Percentiles rank a stretch among this genome's conserved stretches.
These are phyloP conservation scores for Globisporangium okanoganense DNA, from an alignment of 352 stramenopile genomes.

Conservation along the genomic window DNA sequence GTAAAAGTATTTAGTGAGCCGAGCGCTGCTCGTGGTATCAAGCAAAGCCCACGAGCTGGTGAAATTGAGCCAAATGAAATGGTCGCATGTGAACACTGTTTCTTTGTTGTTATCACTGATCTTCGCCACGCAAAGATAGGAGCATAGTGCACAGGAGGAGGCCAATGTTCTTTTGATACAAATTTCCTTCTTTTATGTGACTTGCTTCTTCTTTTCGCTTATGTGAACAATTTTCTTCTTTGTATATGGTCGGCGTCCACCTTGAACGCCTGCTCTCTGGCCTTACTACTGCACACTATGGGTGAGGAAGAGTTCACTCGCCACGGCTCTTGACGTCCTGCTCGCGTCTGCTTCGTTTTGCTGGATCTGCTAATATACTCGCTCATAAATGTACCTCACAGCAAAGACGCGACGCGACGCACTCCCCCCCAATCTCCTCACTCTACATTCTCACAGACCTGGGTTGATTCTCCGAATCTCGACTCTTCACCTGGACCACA, in stretches of 20 bases:
- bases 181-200: background rate
- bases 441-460: background rate
- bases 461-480: too few relatives aligned
- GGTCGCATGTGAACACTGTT: too few relatives aligned
- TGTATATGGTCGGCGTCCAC: background rate
- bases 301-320: background rate
- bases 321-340: background rate
- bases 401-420: background rate
- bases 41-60: too few relatives aligned
- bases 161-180: background rate
- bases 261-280: background rate
- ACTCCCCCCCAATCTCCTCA: background rate
- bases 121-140: too few relatives aligned
- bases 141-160: too few relatives aligned
- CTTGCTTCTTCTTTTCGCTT: background rate
- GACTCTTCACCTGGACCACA: too few relatives aligned
- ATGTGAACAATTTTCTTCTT: background rate
- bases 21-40: background rate
- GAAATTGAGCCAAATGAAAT: too few relatives aligned
- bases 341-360: background rate
- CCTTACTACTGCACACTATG: background rate
- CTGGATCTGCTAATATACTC: conserved; percentile 2
- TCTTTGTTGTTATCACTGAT: too few relatives aligned
- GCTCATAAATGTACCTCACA: background rate
- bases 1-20: background rate